A percentile compares a stretch with the other conserved stretches of the same genome.
These are phyloP conservation scores for Eutypa lata DNA, from an alignment of 2,329 filamentous ascomycete species.

Conservation along the genomic window DNA sequence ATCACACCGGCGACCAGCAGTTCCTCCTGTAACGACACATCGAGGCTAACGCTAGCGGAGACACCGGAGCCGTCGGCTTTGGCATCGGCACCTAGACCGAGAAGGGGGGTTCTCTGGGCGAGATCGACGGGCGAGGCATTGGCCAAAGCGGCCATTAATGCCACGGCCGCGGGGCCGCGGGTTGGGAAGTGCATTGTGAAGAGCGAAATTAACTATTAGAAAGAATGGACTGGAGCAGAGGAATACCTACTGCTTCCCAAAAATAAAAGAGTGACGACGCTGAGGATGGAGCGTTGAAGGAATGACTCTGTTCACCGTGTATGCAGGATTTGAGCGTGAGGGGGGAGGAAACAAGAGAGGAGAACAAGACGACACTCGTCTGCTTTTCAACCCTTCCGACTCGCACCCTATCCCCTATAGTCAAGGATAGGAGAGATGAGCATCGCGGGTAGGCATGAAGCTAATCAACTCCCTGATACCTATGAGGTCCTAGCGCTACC, in stretches of 20 bases:
- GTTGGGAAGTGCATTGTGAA: slow-evolving; percentile 28
- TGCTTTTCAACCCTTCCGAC: not conserved
- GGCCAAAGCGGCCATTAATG: slow-evolving; percentile 26
- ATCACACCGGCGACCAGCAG: slow-evolving; percentile 24
- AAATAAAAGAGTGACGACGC: slow-evolving; percentile 21
- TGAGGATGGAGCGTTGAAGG: slow-evolving; percentile 21
- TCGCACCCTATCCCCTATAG: not conserved
- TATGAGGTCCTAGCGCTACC: not conserved
- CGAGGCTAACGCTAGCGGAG: slow-evolving; percentile 19
- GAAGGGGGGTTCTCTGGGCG: slow-evolving; percentile 13
- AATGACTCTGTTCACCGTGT: slow-evolving; percentile 22
- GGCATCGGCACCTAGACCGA: slow-evolving; percentile 9
- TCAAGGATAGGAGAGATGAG: not conserved
- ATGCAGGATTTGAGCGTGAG: slow-evolving; percentile 18
- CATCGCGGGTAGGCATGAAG: not conserved
- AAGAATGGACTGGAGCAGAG: slow-evolving; percentile 30
- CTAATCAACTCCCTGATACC: not conserved
- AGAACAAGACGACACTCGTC: not conserved
- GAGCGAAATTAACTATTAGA: slow-evolving; percentile 17
- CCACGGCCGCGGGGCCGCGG: slow-evolving; percentile 26
- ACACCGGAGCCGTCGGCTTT: slow-evolving; percentile 17
- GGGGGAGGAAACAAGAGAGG: not conserved
- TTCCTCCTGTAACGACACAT: slow-evolving; percentile 22
- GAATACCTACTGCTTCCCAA: slow-evolving; percentile 16
- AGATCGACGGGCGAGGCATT: slow-evolving; percentile 17